Base-by-base conservation (phyloP, 2,329 filamentous ascomycete genomes). In the Metarhizium robertsii region DNA sequence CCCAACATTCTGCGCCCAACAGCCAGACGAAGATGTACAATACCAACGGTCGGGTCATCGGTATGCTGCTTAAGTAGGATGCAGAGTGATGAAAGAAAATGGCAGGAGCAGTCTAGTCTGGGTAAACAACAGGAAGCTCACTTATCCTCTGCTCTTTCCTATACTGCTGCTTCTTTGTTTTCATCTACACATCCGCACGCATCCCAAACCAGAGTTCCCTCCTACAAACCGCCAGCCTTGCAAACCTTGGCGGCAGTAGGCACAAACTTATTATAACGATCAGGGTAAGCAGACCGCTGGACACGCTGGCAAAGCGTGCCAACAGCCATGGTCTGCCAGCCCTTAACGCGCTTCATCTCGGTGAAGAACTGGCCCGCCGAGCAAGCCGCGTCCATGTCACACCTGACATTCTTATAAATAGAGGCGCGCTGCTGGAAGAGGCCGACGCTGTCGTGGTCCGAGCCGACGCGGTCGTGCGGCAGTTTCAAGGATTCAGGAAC, bases 351-450 rank as follows among this genome's bases (percentile, higher is more conserved):
- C 55, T 60, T 60, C 61, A 64, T 62, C 34, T 57, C 59, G 16
- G 7, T 14, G 52, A 58, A 58, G 59, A 64, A 64, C 52, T 60
- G 61, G 45, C 58, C 54, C 29, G 61, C 58, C 10, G 61, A 62
- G 58, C 61, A 64, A 18, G 34, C 57, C 45, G 60, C 57, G 30
- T 53, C 54, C 61, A 64, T 64, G 57, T 58, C 50, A 53, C 61
- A 64, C 45, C 38, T 47, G 38, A 64, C 32, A 54, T 64, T 50
- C 53, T 57, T 59, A 56, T 62, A 64, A 52, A 57, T 53, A 29
- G 47, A 53, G 32, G 54, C 61, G 48, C 61, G 61, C 59, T 64
- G 61, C 60, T 64, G 61, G 56, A 64, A 62, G 55, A 64, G 55
- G 52, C 61, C 61, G 53, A 64, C 36, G 53, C 57, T 59, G 60